Evolutionary conservation across 441 rosid genomes (phyloP).

Genomic region (Arabidopsis hybrid): DNA sequence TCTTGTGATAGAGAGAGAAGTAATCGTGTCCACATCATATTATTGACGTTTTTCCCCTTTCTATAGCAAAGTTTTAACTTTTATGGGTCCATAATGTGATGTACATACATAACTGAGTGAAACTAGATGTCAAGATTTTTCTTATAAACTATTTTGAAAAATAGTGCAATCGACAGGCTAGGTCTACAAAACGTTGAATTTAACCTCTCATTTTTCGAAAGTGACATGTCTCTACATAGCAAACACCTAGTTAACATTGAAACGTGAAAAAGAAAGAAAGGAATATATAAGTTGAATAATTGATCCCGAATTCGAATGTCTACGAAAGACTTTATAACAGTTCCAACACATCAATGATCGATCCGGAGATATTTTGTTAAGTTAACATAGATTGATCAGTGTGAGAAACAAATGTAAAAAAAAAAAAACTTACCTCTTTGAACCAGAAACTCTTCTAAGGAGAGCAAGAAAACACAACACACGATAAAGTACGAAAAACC

Average conservation of each 20-base stretch:
- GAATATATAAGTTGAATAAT: too few species aligned
- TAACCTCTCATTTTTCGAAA: constrained; percentile 28
- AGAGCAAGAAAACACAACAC: constrained; percentile 72
- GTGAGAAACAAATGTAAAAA: neutral
- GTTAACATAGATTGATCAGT: neutral
- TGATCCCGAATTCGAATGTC: neutral
- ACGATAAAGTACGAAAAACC: constrained; percentile 83
- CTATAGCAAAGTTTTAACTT: neutral
- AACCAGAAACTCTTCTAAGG: constrained; percentile 76
- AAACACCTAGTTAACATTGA: constrained; percentile 20
- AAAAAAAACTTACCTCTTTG: constrained; percentile 50
- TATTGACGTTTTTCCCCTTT: neutral
- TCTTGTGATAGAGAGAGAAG: neutral
- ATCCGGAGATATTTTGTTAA: neutral
- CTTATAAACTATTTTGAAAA: neutral
- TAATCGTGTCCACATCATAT: neutral
- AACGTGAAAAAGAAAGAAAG: neutral
- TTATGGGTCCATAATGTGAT: constrained; percentile 16
- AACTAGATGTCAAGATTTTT: constrained; percentile 9
- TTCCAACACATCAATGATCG: neutral
- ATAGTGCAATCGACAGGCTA: neutral
- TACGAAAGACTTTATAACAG: neutral
- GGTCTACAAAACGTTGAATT: constrained; percentile 17
- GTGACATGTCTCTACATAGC: constrained; percentile 34
- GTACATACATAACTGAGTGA: neutral